Percentiles rank a stretch among this genome's conserved stretches.
Evolutionary conservation across 352 stramenopile species (phyloP).

Genomic region (Phytophthora pinifolia): DNA sequence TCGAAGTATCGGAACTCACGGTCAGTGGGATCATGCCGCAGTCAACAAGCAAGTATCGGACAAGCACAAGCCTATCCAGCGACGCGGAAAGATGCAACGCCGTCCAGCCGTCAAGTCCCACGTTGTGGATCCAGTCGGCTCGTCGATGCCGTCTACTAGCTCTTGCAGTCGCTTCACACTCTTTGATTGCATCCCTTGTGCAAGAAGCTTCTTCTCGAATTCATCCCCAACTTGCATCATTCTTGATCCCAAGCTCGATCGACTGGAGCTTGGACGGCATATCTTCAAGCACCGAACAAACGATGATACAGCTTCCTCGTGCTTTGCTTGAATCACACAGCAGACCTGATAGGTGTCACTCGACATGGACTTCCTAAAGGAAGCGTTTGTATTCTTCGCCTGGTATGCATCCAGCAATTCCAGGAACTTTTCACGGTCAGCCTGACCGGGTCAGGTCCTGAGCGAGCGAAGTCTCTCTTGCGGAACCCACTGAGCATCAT

Average conservation of each 20-base stretch:
- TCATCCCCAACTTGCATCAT: neutral
- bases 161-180: conserved; percentile 1
- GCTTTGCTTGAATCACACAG: conserved; percentile 12
- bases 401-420: conserved; percentile 5
- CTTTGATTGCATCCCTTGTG: conserved; percentile 1
- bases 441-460: too few relatives aligned
- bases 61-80: neutral
- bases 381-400: conserved; percentile 9
- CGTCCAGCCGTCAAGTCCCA: conserved; percentile 11
- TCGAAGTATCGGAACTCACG: neutral
- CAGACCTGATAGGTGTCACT: too few relatives aligned
- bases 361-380: neutral
- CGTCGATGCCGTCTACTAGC: neutral
- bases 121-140: conserved; percentile 8
- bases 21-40: conserved; percentile 13
- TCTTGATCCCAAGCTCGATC: conserved; percentile 3
- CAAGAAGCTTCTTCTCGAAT: conserved; percentile 1
- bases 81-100: conserved; percentile 11
- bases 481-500: neutral
- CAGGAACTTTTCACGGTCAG: conserved; percentile 8
- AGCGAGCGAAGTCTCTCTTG: conserved; percentile 2
- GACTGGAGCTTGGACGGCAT: conserved; percentile 1
- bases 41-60: conserved; percentile 14
- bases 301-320: neutral
- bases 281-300: conserved; percentile 12